These are phyloP conservation scores for Suzukiozyma palmioleophila DNA, from an alignment of 1,139 yeast species.

Conservation along the genomic window DNA sequence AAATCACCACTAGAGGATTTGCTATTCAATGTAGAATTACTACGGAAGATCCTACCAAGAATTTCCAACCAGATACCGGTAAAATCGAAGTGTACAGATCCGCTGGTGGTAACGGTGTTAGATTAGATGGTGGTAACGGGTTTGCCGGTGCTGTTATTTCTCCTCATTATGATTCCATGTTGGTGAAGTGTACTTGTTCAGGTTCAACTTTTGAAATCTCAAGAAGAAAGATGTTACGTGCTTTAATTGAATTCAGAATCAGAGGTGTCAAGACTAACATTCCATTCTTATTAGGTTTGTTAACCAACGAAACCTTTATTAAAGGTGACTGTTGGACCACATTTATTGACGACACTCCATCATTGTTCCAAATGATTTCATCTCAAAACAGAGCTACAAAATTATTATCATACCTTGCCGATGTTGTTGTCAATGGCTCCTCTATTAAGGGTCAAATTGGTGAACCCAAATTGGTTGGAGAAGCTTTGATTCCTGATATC, in stretches of 20 bases:
- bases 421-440: constrained; percentile 91
- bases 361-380: constrained; percentile 88
- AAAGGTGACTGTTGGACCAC: constrained; percentile 96
- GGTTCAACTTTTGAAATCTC: constrained; percentile 97
- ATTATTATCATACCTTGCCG: constrained; percentile 83
- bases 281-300: constrained; percentile 89
- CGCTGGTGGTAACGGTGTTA: constrained; percentile 98
- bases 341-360: constrained; percentile 96
- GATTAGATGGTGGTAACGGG: constrained; percentile 98
- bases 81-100: constrained; percentile 97
- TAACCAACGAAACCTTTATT: constrained; percentile 89
- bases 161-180: constrained; percentile 97
- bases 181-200: constrained; percentile 94
- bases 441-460: constrained; percentile 95
- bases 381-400: constrained; percentile 98
- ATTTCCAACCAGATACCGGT: constrained; percentile 98
- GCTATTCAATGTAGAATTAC: constrained; percentile 99
- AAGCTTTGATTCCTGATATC: constrained; percentile 70
- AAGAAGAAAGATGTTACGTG: constrained; percentile 94
- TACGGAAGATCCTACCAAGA: constrained; percentile 95
- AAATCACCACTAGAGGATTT: constrained; percentile 92
- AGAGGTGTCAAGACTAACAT: constrained; percentile 98
- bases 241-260: constrained; percentile 94
- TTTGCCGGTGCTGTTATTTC: constrained; percentile 98
- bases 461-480: constrained; percentile 71